Percentiles rank a stretch among this genome's conserved stretches.
phyloP scores from a whole-genome alignment of 257 asterid genomes.

The Plantago major region DNA sequence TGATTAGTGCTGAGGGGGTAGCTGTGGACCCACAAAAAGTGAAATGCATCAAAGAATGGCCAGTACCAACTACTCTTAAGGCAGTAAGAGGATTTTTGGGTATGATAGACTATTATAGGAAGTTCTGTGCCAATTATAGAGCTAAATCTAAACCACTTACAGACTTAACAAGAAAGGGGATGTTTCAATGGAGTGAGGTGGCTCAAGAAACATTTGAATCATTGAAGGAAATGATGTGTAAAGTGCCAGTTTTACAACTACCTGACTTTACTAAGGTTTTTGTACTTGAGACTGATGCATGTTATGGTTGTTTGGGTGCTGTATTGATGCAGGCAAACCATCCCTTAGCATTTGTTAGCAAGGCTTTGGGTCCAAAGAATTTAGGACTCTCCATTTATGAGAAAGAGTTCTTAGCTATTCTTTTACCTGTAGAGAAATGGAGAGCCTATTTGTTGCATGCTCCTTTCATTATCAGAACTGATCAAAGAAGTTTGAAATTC shows the following conservation, averaged over 20 bases:
- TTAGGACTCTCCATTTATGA: not conserved
- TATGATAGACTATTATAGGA: no score
- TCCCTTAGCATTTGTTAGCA: not conserved
- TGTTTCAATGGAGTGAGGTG: no score
- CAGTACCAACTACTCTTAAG: no score
- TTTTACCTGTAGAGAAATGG: not conserved
- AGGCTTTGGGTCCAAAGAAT: not conserved
- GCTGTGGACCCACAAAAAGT: no score
- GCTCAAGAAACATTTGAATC: not conserved
- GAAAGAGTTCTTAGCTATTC: not conserved
- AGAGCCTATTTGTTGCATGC: not conserved
- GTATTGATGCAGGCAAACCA: not conserved
- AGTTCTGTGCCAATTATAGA: no score
- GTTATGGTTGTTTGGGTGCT: conserved; percentile 5
- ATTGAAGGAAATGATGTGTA: not conserved
- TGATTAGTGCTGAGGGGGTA: no score
- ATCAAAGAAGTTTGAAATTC: not conserved
- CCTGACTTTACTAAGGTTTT: not conserved
- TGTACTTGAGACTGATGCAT: no score
- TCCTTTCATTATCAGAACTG: not conserved
- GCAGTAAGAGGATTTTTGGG: no score
- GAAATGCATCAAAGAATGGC: no score
- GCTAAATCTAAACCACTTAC: no score
- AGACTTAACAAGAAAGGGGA: no score
- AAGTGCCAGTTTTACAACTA: not conserved